Conservation (phyloP, 1,284 basidiomycete genomes). For the Cryptococcus sp. region DNA sequence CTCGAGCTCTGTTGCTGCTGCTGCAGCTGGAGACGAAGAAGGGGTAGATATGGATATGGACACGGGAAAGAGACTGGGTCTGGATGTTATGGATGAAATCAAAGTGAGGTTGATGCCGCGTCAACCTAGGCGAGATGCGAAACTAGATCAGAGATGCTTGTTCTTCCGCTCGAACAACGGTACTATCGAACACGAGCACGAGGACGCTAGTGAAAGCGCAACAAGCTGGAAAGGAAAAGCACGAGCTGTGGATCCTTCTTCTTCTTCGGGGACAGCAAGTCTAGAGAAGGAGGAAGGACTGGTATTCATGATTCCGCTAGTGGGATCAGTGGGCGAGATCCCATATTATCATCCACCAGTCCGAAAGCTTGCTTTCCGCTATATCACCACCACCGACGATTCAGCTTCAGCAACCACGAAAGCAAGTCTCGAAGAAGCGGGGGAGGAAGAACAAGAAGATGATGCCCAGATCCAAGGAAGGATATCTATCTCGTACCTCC, state of each 20-base stretch:
- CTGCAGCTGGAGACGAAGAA: conserved; percentile 10
- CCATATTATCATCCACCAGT: conserved; percentile 52
- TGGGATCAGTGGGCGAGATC: conserved; percentile 29
- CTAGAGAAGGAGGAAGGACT: conserved; percentile 24
- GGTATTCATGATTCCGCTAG: conserved; percentile 41
- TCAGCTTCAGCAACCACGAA: not conserved
- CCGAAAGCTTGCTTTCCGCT: conserved; percentile 41
- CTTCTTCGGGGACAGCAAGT: not conserved
- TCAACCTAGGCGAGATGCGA: conserved; percentile 42
- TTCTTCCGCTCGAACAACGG: conserved; percentile 29
- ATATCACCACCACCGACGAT: conserved; percentile 15
- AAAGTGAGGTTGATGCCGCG: conserved; percentile 43
- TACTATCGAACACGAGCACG: not conserved
- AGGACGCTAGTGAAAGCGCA: not conserved
- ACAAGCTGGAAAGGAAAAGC: conserved; percentile 4
- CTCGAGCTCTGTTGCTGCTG: too few species aligned
- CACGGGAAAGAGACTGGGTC: conserved; percentile 1
- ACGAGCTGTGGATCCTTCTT: not conserved
- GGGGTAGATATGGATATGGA: conserved; percentile 2
- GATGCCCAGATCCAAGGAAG: conserved; percentile 10
- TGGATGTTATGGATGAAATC: conserved; percentile 35
- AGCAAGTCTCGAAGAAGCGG: not conserved
- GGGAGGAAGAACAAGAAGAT: conserved; percentile 3
- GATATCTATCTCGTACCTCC: conserved; percentile 37
- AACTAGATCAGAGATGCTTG: conserved; percentile 36